Evolutionary conservation across 305 asterid genomes (phyloP), one percentile per base, ranked within the genome.

Genomic region (Plantago lanceolata): DNA sequence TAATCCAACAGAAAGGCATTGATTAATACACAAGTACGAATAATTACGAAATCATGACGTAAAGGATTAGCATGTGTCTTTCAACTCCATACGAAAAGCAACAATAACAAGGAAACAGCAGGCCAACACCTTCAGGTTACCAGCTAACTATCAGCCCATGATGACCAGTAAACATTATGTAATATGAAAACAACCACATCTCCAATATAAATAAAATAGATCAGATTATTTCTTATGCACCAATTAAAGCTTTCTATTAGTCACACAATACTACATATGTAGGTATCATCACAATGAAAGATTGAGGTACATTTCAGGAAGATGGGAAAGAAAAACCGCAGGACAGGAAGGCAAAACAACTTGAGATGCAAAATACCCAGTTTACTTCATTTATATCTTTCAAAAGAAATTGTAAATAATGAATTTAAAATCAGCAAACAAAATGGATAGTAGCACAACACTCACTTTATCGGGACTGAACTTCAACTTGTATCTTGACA

Each of bases 401-500:
- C 1, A 24, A 24, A 24, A 24, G 28, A 15, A 3, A 19, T 26
- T 5, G 29, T 2, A 20, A 35, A 4, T 7, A 43, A 19, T 11
- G 4, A 5, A 19, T 3, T 21, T 1, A 28, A 16, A 37, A 21
- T 47, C 26, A 63, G 48, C 26, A 59, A 16, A 40, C 35, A 50
- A 55, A 37, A 29, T 19, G 19, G 0, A 43, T 14, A 58, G 7
- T 24, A 26, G 59, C 28, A 55, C 26, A 4, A 64, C 43, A 65
- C 61, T 72, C 64, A 84, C 97, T 92, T 90, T 90, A 55, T 90
- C 97, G 15, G 97, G 97, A 70, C 96, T 90, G 80, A 87, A 90
- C 57, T 90, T 90, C 57, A 90, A 78, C 71, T 87, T 90, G 84
- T 80, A 84, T 81, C 97, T 78, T 20, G 96, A 85, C 58, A 90